Conservation (phyloP, 2,329 filamentous ascomycete genomes). For the Trichoderma polysporum region DNA sequence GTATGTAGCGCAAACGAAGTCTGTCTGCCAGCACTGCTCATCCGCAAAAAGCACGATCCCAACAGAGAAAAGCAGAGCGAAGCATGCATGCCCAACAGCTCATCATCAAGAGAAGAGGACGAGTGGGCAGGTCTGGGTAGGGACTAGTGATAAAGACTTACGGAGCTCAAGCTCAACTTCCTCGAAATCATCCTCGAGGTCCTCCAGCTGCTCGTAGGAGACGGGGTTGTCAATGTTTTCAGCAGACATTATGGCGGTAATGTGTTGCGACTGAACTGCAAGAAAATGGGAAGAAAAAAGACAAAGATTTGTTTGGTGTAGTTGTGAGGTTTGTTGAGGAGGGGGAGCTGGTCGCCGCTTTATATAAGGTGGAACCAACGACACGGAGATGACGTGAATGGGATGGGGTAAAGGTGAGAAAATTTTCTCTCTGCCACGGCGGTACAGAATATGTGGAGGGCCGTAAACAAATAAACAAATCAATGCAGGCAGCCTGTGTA, state of each 20-base stretch:
- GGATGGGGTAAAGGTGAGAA: conserved; percentile 7
- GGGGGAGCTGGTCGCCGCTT: background rate
- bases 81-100: background rate
- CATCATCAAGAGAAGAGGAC: background rate
- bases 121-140: background rate
- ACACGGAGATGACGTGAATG: conserved; percentile 5
- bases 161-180: conserved; percentile 79
- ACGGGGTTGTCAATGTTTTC: conserved; percentile 44
- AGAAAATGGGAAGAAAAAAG: background rate
- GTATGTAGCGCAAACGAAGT: background rate
- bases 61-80: background rate
- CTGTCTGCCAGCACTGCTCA: background rate
- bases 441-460: background rate
- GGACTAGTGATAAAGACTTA: conserved; percentile 52
- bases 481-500: background rate
- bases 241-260: conserved; percentile 35
- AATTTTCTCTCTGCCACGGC: conserved; percentile 8
- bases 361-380: conserved; percentile 11
- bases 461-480: background rate
- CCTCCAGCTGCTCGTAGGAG: conserved; percentile 73
- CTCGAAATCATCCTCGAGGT: conserved; percentile 81
- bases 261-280: conserved; percentile 10
- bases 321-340: background rate
- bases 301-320: background rate
- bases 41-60: background rate